phyloP scores from a whole-genome alignment of 805 yeast species.

The Saccharomyces eubayanus region DNA sequence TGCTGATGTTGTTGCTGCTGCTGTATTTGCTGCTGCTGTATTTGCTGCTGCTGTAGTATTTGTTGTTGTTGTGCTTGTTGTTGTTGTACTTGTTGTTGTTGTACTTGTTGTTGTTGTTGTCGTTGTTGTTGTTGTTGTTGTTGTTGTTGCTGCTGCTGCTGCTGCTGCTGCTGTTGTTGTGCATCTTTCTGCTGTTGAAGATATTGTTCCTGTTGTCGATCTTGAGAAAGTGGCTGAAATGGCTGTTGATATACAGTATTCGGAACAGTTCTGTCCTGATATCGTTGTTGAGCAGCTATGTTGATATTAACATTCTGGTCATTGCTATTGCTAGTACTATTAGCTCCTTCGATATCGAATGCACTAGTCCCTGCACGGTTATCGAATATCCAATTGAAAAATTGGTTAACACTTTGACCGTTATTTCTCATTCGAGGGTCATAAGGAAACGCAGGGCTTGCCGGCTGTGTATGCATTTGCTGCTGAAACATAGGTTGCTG shows the following conservation, averaged over 20 bases:
- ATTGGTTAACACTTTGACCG: slow-evolving; percentile 8
- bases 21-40: neutral
- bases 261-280: neutral
- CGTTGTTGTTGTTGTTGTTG: slow-evolving; percentile 2
- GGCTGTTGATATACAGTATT: neutral
- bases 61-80: slow-evolving; percentile 2
- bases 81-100: neutral
- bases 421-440: neutral
- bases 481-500: neutral
- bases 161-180: neutral
- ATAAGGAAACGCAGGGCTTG: neutral
- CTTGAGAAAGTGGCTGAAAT: neutral
- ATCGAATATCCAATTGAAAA: slow-evolving; percentile 17
- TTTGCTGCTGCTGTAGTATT: neutral
- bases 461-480: neutral
- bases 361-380: neutral
- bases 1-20: slow-evolving; percentile 2
- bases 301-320: neutral
- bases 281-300: neutral
- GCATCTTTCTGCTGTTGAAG: slow-evolving; percentile 1
- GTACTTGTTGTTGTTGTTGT: slow-evolving; percentile 1
- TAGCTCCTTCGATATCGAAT: neutral
- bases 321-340: neutral
- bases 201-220: neutral
- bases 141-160: neutral